Evolutionary conservation across 108 stramenopile genomes (phyloP).

Genomic region (Skeletonema marinoi): DNA sequence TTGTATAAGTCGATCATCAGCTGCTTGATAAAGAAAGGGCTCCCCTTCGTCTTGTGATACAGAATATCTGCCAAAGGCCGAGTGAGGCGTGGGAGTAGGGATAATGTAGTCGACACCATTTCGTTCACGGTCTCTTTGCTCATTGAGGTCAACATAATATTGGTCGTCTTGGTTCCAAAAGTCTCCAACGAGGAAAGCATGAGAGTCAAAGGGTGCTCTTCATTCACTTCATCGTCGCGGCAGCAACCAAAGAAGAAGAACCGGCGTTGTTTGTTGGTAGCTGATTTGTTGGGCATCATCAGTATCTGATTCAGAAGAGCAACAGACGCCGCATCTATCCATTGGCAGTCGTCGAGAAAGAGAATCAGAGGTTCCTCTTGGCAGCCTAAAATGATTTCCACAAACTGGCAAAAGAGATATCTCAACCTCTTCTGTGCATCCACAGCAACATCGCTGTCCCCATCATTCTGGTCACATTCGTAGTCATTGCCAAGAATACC

Average conservation of each 20-base stretch:
- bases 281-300: background rate
- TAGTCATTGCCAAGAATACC: too few relatives aligned
- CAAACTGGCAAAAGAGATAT: too few relatives aligned
- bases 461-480: background rate
- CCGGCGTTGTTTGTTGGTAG: background rate
- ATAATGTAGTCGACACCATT: too few relatives aligned
- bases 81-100: too few relatives aligned
- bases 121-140: too few relatives aligned
- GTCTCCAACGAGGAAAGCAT: background rate
- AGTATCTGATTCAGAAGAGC: constrained; percentile 16
- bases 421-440: too few relatives aligned
- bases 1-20: too few relatives aligned
- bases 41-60: too few relatives aligned
- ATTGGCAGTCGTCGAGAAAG: too few relatives aligned
- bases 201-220: constrained; percentile 9
- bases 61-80: too few relatives aligned
- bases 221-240: constrained; percentile 12
- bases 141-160: constrained; percentile 6
- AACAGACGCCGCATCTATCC: background rate
- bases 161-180: background rate
- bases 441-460: background rate
- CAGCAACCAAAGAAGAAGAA: constrained; percentile 12
- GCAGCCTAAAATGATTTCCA: too few relatives aligned
- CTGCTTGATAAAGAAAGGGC: too few relatives aligned
- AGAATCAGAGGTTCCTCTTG: background rate